These are phyloP conservation scores for Coniochaeta sp. DNA, from an alignment of 2,329 filamentous ascomycete genomes.

Conservation along the genomic window DNA sequence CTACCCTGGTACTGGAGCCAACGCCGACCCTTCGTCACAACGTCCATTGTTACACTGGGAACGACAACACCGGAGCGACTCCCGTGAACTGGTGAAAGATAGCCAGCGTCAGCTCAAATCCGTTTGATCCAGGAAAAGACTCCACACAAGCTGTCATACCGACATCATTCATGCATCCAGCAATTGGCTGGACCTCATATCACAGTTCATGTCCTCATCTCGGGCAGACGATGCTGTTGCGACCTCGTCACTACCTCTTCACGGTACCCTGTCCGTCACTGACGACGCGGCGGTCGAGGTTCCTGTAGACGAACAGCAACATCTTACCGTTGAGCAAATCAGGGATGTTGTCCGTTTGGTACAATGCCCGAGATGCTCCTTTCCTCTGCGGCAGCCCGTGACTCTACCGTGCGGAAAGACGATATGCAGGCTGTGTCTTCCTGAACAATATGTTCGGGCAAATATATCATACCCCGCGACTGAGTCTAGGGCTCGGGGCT, in stretches of 20 bases:
- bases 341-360: constrained; percentile 63
- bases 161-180: constrained; percentile 1
- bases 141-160: not conserved
- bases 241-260: not conserved
- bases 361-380: constrained; percentile 70
- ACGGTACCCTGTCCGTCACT: constrained; percentile 8
- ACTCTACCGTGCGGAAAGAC: constrained; percentile 77
- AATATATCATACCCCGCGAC: constrained; percentile 73
- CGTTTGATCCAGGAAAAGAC: not conserved
- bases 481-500: constrained; percentile 58
- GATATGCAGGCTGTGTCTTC: constrained; percentile 69
- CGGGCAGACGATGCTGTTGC: constrained; percentile 2
- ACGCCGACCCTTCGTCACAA: not conserved
- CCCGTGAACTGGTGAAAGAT: not conserved
- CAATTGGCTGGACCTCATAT: constrained; percentile 1
- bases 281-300: constrained; percentile 10
- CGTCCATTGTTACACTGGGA: not conserved
- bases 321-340: constrained; percentile 36
- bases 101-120: not conserved
- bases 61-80: not conserved
- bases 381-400: constrained; percentile 58
- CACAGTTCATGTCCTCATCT: constrained; percentile 1
- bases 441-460: constrained; percentile 52
- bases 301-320: constrained; percentile 5
- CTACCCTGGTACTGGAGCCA: not conserved